Percentiles rank a stretch among this genome's conserved stretches.
These are phyloP conservation scores for Mangifera indica DNA, from an alignment of 345 rosid genomes.

Conservation along the genomic window DNA sequence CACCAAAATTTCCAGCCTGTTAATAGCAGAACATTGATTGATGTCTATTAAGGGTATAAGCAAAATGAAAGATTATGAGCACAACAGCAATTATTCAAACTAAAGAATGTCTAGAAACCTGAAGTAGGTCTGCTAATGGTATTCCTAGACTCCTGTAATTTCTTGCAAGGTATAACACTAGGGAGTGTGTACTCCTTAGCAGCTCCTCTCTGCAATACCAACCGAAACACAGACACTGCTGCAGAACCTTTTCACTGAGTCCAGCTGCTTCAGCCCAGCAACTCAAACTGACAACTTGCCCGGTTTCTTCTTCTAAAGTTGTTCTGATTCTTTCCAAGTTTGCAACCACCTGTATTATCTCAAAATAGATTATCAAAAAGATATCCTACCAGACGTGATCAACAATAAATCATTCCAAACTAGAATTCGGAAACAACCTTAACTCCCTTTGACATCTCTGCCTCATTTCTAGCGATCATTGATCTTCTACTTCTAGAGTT, in stretches of 20 bases:
- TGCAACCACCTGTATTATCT: conserved; percentile 48
- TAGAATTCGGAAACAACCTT: conserved; percentile 52
- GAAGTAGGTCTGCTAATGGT: conserved; percentile 64
- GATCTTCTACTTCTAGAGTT: conserved; percentile 49
- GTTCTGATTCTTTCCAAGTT: conserved; percentile 64
- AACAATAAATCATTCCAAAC: conserved; percentile 6
- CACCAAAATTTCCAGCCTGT: conserved; percentile 80
- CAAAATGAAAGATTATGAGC: not conserved
- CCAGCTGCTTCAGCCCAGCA: conserved; percentile 90
- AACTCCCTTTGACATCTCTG: conserved; percentile 65
- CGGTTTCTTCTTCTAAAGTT: conserved; percentile 59
- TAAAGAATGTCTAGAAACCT: conserved; percentile 38
- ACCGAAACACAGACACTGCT: conserved; percentile 57
- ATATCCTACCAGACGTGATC: conserved; percentile 15
- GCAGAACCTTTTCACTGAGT: conserved; percentile 57
- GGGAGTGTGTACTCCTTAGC: conserved; percentile 55
- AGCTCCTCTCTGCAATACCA: conserved; percentile 82
- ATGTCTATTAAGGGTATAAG: not conserved
- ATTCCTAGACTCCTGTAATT: conserved; percentile 71
- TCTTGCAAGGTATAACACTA: conserved; percentile 71
- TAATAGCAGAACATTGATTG: conserved; percentile 18
- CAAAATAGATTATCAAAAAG: conserved; percentile 21
- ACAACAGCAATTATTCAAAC: not conserved
- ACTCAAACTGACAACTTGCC: conserved; percentile 52
- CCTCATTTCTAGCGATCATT: conserved; percentile 65